These are phyloP conservation scores for Solanum corneliomulleri DNA, from an alignment of 257 asterid species.

Conservation along the genomic window DNA sequence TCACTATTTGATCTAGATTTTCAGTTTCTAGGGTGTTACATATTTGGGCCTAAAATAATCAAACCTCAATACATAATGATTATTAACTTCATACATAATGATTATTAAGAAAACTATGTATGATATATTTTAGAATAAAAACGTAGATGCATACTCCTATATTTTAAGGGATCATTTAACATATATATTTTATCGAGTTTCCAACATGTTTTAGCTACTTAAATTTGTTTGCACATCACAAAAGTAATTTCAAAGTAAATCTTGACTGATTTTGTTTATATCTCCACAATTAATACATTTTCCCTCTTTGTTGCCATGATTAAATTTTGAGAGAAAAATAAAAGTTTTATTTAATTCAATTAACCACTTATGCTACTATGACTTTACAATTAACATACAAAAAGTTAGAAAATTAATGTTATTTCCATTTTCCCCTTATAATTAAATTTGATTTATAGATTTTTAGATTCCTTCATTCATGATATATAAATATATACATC, in stretches of 20 bases:
- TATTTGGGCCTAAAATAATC: no score
- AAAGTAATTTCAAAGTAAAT: background rate
- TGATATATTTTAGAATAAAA: no score
- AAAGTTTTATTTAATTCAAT: no score
- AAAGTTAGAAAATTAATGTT: no score
- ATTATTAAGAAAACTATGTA: no score
- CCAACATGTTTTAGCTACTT: no score
- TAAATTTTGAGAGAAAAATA: background rate
- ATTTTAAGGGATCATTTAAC: no score
- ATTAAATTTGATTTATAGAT: background rate
- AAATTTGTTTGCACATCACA: background rate
- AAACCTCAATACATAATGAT: background rate
- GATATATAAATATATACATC: background rate
- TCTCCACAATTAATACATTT: background rate
- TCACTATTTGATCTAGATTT: background rate
- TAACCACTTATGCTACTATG: background rate
- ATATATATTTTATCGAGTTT: background rate
- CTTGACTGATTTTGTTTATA: background rate
- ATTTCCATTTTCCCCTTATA: background rate
- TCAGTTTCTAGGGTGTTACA: no score
- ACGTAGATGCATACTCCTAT: no score
- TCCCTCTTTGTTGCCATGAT: background rate
- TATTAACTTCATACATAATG: no score
- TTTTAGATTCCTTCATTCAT: background rate
- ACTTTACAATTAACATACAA: background rate